Conservation (phyloP, 257 asterid species). For the Rubia yunnanensis region DNA sequence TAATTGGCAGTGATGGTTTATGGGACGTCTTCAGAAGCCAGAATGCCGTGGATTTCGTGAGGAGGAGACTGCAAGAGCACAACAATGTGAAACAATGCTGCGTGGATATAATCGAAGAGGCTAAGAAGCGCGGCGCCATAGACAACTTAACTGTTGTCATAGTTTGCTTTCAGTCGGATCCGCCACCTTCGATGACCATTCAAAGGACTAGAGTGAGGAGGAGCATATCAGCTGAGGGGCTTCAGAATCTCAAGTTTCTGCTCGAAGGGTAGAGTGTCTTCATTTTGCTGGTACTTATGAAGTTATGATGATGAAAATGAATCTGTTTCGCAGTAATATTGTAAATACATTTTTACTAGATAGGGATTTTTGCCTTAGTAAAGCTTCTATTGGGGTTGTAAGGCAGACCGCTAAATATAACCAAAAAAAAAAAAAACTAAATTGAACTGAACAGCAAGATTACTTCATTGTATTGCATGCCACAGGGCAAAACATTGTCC, state of each 20-base stretch:
- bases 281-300: background rate
- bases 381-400: constrained; percentile 21
- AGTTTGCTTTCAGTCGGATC: constrained; percentile 65
- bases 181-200: constrained; percentile 41
- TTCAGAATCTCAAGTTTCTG: constrained; percentile 51
- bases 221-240: constrained; percentile 77
- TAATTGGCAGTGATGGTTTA: constrained; percentile 76
- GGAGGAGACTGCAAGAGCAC: constrained; percentile 76
- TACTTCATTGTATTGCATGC: background rate
- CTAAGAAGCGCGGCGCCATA: constrained; percentile 59
- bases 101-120: constrained; percentile 73
- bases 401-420: constrained; percentile 18
- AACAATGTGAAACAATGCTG: constrained; percentile 71
- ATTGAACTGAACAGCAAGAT: constrained; percentile 5
- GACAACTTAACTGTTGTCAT: constrained; percentile 76
- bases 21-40: constrained; percentile 88
- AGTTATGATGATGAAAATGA: constrained; percentile 19
- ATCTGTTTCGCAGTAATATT: constrained; percentile 6
- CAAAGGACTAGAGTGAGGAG: constrained; percentile 55
- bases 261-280: constrained; percentile 44
- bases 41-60: constrained; percentile 70
- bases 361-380: constrained; percentile 17
- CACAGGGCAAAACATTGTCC: background rate
- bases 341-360: constrained; percentile 27
- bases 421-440: too few species aligned